Conservation (phyloP, 2,329 filamentous ascomycete genomes). For the Moelleriella libera region DNA sequence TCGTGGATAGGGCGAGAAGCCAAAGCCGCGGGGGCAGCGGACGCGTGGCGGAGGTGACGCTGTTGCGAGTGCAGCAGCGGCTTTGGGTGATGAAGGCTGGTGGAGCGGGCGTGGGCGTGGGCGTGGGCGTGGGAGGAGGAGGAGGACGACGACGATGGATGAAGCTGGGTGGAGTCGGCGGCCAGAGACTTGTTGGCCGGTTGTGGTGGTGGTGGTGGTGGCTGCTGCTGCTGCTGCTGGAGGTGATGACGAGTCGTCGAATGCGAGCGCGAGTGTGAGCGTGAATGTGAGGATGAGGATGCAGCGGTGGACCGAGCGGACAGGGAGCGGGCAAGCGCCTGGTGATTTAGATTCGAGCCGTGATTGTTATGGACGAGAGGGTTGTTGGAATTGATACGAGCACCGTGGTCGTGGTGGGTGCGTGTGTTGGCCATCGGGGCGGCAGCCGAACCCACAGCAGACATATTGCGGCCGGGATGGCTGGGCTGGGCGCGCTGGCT, state of each 20-base stretch:
- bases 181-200: background rate
- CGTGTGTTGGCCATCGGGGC: background rate
- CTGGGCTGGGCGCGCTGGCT: background rate
- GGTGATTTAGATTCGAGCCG: background rate
- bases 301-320: background rate
- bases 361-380: background rate
- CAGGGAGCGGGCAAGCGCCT: background rate
- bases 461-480: background rate
- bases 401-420: background rate
- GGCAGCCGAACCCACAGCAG: background rate
- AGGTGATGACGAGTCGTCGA: too few relatives aligned
- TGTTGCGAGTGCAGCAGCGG: conserved; percentile 12
- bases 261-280: too few relatives aligned
- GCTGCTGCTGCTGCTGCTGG: too few relatives aligned
- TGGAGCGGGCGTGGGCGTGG: background rate
- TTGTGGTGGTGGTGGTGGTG: background rate
- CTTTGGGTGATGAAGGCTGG: conserved; percentile 4
- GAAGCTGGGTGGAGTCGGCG: background rate
- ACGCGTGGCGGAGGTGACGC: conserved; percentile 23
- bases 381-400: background rate
- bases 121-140: background rate
- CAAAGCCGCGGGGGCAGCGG: conserved; percentile 15
- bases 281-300: too few relatives aligned
- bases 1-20: conserved; percentile 24
- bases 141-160: background rate